phyloP scores from a whole-genome alignment of 1,284 basidiomycete genomes.

The Fomes fomentarius region DNA sequence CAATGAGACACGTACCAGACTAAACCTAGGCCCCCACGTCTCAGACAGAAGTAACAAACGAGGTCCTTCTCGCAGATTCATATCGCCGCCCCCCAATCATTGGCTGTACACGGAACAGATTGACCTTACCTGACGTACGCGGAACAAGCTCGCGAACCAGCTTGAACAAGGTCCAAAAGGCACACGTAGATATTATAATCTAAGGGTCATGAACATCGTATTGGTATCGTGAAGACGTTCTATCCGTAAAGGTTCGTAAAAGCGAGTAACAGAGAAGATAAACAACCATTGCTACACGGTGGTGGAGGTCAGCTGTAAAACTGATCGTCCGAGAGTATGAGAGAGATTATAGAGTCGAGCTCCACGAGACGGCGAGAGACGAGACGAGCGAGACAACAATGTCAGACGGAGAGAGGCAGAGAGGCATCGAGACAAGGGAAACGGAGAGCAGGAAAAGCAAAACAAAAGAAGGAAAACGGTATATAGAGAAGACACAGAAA shows the following conservation, averaged over 20 bases:
- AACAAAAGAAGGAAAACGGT: constrained; percentile 7
- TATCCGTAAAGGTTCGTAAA: constrained; percentile 26
- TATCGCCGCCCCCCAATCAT: too few species aligned
- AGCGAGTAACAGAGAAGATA: constrained; percentile 14
- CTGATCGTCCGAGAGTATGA: constrained; percentile 16
- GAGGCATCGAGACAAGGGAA: constrained; percentile 9
- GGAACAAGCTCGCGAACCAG: neutral
- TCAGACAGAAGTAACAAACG: too few species aligned
- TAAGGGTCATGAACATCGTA: constrained; percentile 27
- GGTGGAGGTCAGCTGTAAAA: constrained; percentile 24
- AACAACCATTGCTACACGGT: constrained; percentile 27
- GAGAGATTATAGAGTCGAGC: constrained; percentile 15
- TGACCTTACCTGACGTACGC: neutral
- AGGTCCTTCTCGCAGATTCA: too few species aligned
- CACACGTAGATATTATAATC: constrained; percentile 18
- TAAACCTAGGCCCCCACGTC: neutral
- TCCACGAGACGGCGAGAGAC: constrained; percentile 14
- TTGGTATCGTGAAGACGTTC: constrained; percentile 27
- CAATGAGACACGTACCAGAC: neutral
- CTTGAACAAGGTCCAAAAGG: neutral
- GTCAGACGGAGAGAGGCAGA: constrained; percentile 16
- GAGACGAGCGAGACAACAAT: constrained; percentile 10
- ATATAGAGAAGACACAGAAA: constrained; percentile 6
- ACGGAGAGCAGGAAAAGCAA: constrained; percentile 10
- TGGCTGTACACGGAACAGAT: neutral